Percentiles rank a stretch among this genome's conserved stretches.
Evolutionary conservation across 352 stramenopile species (phyloP).

Genomic region (Globisporangium irregulare): DNA sequence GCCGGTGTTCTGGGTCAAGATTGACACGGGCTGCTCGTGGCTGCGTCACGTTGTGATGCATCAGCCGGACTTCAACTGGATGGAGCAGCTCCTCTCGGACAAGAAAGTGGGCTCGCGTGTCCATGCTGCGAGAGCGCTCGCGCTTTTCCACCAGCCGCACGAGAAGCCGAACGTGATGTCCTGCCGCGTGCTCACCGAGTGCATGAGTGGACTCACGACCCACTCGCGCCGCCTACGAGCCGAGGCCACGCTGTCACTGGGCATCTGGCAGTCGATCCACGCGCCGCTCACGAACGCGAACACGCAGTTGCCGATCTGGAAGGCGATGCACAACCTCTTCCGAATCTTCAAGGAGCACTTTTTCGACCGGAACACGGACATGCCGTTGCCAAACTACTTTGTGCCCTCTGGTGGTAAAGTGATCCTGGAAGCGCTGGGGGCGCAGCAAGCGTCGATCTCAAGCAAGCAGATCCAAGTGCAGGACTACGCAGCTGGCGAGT

Average conservation of each 20-base stretch:
- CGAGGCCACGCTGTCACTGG: slow-evolving; percentile 69
- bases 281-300: slow-evolving; percentile 78
- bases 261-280: slow-evolving; percentile 86
- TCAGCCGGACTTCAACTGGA: slow-evolving; percentile 88
- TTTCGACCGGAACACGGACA: slow-evolving; percentile 75
- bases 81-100: slow-evolving; percentile 82
- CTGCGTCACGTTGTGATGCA: slow-evolving; percentile 83
- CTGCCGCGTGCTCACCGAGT: slow-evolving; percentile 78
- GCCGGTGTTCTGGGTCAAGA: slow-evolving; percentile 85
- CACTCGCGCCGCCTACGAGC: slow-evolving; percentile 74
- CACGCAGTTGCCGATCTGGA: slow-evolving; percentile 80
- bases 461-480: slow-evolving; percentile 86
- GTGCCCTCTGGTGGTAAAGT: slow-evolving; percentile 81
- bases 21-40: slow-evolving; percentile 76
- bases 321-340: slow-evolving; percentile 83
- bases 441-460: slow-evolving; percentile 74
- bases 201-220: slow-evolving; percentile 81
- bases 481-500: slow-evolving; percentile 81
- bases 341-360: slow-evolving; percentile 90
- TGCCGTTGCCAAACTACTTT: slow-evolving; percentile 88
- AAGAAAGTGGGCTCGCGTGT: slow-evolving; percentile 83
- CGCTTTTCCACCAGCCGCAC: slow-evolving; percentile 75
- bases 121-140: slow-evolving; percentile 68
- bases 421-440: slow-evolving; percentile 71
- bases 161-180: slow-evolving; percentile 88